Evolutionary conservation across 2,329 filamentous ascomycete species (phyloP).

Genomic region (Shiraia bambusicola): DNA sequence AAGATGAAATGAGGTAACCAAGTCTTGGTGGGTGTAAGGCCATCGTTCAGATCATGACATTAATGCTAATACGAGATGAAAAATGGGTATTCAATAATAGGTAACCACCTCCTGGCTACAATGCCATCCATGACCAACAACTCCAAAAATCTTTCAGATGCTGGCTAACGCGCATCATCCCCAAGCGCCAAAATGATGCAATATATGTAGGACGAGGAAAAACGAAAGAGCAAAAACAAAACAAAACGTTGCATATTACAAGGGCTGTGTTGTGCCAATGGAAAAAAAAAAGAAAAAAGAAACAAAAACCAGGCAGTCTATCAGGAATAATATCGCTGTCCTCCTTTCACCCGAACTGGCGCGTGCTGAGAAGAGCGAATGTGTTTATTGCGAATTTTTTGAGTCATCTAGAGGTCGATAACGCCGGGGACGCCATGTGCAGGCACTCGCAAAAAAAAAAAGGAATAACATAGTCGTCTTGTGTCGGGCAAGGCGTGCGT

Average conservation of each 20-base stretch:
- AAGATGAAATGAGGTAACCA: constrained; percentile 1
- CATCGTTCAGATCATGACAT: constrained; percentile 22
- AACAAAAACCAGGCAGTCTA: constrained; percentile 30
- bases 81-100: constrained; percentile 20
- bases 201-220: constrained; percentile 23
- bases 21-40: constrained; percentile 3
- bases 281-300: too few species aligned
- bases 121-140: constrained; percentile 22
- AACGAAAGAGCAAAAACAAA: too few species aligned
- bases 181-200: constrained; percentile 41
- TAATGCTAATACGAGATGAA: constrained; percentile 20
- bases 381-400: constrained; percentile 17
- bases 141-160: constrained; percentile 22
- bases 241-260: constrained; percentile 44
- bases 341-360: constrained; percentile 42
- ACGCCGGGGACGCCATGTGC: constrained; percentile 20
- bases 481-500: constrained; percentile 16
- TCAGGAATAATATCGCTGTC: constrained; percentile 20
- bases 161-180: constrained; percentile 17
- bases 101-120: constrained; percentile 26
- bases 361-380: constrained; percentile 32
- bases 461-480: constrained; percentile 12
- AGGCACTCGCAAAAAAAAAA: constrained; percentile 10
- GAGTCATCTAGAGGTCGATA: constrained; percentile 30
- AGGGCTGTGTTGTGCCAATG: constrained; percentile 24